Conservation (phyloP, 176 grass and related monocot genomes). For the Hsuehochloa calcarea region DNA sequence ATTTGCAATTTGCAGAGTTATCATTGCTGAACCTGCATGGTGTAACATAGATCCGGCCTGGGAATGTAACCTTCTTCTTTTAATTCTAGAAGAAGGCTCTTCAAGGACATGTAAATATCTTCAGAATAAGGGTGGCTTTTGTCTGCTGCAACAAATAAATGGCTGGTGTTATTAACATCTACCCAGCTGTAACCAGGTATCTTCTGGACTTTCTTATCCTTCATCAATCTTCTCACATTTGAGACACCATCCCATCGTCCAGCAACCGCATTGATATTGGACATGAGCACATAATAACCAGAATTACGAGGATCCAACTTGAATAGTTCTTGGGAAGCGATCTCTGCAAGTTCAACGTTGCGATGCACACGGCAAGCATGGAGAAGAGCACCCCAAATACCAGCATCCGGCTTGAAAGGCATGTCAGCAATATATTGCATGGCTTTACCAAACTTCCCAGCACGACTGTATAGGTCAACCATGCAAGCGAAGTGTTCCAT, state of each 20-base stretch:
- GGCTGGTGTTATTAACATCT: slow-evolving; percentile 63
- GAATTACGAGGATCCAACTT: slow-evolving; percentile 77
- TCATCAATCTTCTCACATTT: slow-evolving; percentile 80
- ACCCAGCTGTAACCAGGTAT: slow-evolving; percentile 83
- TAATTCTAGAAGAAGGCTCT: slow-evolving; percentile 62
- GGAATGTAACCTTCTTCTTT: slow-evolving; percentile 77
- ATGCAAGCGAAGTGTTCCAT: slow-evolving; percentile 87
- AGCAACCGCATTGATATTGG: slow-evolving; percentile 83
- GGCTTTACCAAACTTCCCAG: slow-evolving; percentile 68
- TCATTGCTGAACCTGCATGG: slow-evolving; percentile 36
- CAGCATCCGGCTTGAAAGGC: slow-evolving; percentile 74
- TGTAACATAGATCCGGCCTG: slow-evolving; percentile 38
- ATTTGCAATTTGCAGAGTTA: neutral
- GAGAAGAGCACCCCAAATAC: slow-evolving; percentile 86
- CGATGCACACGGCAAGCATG: slow-evolving; percentile 68
- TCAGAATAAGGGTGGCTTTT: slow-evolving; percentile 67
- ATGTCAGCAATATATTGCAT: slow-evolving; percentile 59
- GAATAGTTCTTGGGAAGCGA: slow-evolving; percentile 64
- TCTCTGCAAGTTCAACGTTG: slow-evolving; percentile 64
- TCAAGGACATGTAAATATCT: slow-evolving; percentile 60
- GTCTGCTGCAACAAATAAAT: slow-evolving; percentile 76
- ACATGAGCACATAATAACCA: slow-evolving; percentile 92
- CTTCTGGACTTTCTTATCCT: slow-evolving; percentile 72
- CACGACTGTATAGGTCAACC: slow-evolving; percentile 75
- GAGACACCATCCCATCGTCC: slow-evolving; percentile 79